Percentiles rank a stretch among this genome's conserved stretches.
These are phyloP conservation scores for Intubia oerlemansii DNA, from an alignment of 2,329 filamentous ascomycete species.

Conservation along the genomic window DNA sequence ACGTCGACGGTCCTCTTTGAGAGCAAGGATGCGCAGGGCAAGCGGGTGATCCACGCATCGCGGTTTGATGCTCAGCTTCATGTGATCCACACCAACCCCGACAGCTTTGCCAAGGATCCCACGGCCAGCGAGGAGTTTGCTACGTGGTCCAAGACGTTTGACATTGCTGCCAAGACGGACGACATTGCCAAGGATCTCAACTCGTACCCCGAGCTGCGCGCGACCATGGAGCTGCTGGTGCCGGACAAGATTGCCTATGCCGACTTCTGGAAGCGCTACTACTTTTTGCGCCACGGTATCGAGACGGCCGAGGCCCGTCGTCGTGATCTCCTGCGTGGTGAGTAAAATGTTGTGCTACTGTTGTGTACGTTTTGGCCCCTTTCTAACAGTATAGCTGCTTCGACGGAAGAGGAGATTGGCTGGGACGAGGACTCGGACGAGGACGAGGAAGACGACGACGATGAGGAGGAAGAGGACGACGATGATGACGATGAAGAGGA, in stretches of 20 bases:
- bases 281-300: conserved; percentile 80
- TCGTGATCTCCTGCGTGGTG: conserved; percentile 80
- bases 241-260: conserved; percentile 77
- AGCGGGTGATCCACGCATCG: conserved; percentile 84
- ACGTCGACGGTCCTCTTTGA: conserved; percentile 55
- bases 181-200: conserved; percentile 65
- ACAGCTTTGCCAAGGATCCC: conserved; percentile 70
- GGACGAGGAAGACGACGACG: conserved; percentile 8
- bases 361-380: too few relatives aligned
- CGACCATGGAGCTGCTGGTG: conserved; percentile 90
- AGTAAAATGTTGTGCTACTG: too few relatives aligned
- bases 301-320: conserved; percentile 81
- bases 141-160: conserved; percentile 51
- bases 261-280: conserved; percentile 87
- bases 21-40: conserved; percentile 75
- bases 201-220: conserved; percentile 65
- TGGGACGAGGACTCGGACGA: conserved; percentile 38
- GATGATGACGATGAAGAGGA: conserved; percentile 8
- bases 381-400: conserved; percentile 33
- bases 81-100: conserved; percentile 69
- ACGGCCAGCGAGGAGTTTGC: conserved; percentile 47
- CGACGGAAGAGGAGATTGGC: conserved; percentile 47
- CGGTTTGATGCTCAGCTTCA: conserved; percentile 91
- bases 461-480: conserved; percentile 7
- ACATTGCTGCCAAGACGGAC: conserved; percentile 65